These are phyloP conservation scores for Umbellularia californica DNA, from an alignment of 164 flowering plant species.

Conservation along the genomic window DNA sequence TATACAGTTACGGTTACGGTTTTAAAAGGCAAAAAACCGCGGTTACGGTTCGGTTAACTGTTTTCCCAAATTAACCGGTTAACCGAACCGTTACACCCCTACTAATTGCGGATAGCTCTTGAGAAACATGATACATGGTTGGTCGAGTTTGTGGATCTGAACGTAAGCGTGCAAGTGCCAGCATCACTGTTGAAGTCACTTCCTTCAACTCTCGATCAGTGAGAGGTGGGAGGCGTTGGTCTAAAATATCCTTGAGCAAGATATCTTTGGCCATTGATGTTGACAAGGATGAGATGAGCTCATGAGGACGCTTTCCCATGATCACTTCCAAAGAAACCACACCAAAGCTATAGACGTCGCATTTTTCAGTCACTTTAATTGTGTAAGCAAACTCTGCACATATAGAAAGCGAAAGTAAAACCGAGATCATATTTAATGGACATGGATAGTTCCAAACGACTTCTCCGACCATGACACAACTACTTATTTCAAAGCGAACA, in stretches of 20 bases:
- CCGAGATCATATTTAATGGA: background rate
- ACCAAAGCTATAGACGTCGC: constrained; percentile 6
- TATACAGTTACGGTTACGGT: no score
- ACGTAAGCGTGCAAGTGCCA: background rate
- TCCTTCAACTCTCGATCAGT: background rate
- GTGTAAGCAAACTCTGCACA: constrained; percentile 7
- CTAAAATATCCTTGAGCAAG: constrained; percentile 2
- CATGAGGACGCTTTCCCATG: constrained; percentile 7
- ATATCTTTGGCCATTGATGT: background rate
- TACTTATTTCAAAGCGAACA: no score
- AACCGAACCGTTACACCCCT: no score
- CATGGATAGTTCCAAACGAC: no score
- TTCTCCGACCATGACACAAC: no score
- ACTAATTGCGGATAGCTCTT: background rate
- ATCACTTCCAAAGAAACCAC: background rate
- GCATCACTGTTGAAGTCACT: background rate
- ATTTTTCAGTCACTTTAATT: constrained; percentile 6
- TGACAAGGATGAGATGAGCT: constrained; percentile 6
- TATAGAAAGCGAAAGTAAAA: background rate
- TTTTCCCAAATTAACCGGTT: no score
- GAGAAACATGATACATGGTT: background rate
- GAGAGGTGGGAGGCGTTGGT: constrained; percentile 8
- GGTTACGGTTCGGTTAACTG: no score
- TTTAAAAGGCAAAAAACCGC: no score
- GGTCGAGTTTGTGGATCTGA: background rate